Base-by-base conservation (phyloP, 1,284 basidiomycete genomes). In the Pseudozyma flocculosa region DNA sequence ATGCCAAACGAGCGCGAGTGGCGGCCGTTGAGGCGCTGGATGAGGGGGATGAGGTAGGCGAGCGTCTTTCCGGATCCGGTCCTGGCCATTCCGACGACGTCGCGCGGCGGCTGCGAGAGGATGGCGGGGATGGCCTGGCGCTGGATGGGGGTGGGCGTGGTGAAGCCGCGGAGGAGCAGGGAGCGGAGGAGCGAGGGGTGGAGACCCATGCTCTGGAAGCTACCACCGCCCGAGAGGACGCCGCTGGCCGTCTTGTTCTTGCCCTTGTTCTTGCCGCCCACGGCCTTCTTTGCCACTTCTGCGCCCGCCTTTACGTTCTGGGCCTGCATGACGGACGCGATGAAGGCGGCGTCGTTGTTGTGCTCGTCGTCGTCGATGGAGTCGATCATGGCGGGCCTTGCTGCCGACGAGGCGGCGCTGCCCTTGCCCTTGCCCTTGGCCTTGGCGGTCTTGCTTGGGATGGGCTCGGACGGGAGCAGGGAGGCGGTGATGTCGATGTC, bases 1-100 rank as follows among this genome's bases (percentile, higher is more conserved):
- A 90, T 87, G 41, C 93, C 94, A 65, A 92, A 92, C 0, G 85
- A 81, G 13, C 85, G 84, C 4, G 87, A 84, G 77, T 95, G 92
- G 17, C 86, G 82, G 17, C 89, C 89, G 22, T 88, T 86, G 11
- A 98, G 84, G 23, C 89, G 84, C 61, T 95, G 90, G 0, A 97
- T 83, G 14, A 98, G 83, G 41, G 95, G 95, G 19, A 98, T 83
- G 82, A 98, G 85, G 79, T 95, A 99, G 34, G 94, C 94, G 24
- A 98, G 84, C 14, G 94, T 96, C 80, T 99, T 99, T 59, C 95
- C 95, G 0, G 93, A 96, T 51, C 95, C 95, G 1, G 95, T 99
- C 18, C 95, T 84, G 21, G 95, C 94, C 95, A 98, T 98, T 48
- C 92, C 95, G 18, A 99, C 90, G 10, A 98, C 86, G 80, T 99